Conservation (phyloP, 1,284 basidiomycete genomes). For the Puccinia sorghi region DNA sequence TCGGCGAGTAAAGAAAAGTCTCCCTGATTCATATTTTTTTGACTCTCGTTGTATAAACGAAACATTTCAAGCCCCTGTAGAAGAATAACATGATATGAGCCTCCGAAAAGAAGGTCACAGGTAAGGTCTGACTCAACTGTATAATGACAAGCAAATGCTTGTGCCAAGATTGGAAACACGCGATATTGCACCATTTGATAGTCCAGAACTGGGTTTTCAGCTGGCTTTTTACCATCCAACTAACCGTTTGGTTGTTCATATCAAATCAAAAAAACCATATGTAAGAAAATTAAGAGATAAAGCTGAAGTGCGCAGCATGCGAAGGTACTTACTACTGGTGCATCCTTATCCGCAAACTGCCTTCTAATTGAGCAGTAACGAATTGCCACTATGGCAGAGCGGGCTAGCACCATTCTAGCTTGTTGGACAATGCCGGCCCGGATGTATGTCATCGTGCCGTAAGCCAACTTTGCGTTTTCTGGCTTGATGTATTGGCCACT, state of each 20-base stretch:
- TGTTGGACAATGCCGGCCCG: constrained; percentile 59
- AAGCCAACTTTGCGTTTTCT: constrained; percentile 54
- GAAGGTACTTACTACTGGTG: constrained; percentile 57
- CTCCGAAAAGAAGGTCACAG: constrained; percentile 41
- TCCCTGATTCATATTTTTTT: constrained; percentile 56
- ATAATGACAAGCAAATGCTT: constrained; percentile 60
- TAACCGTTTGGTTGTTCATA: background rate
- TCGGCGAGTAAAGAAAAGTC: constrained; percentile 59
- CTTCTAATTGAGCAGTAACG: constrained; percentile 59
- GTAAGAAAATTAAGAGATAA: background rate
- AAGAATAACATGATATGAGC: background rate
- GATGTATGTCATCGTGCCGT: constrained; percentile 57
- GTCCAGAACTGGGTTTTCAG: constrained; percentile 59
- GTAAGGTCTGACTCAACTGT: constrained; percentile 51
- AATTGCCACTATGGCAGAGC: constrained; percentile 59
- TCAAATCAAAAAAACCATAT: background rate
- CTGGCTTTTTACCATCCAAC: constrained; percentile 54
- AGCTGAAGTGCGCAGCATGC: background rate
- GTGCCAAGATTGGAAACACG: constrained; percentile 60
- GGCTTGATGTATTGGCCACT: constrained; percentile 54
- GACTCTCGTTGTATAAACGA: constrained; percentile 58
- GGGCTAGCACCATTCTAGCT: constrained; percentile 57
- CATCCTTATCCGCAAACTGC: constrained; percentile 59
- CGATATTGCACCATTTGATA: constrained; percentile 58
- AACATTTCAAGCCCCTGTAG: constrained; percentile 57